Evolutionary conservation across 1,139 yeast species (phyloP).

Genomic region (Yamadazyma membranifaciens): DNA sequence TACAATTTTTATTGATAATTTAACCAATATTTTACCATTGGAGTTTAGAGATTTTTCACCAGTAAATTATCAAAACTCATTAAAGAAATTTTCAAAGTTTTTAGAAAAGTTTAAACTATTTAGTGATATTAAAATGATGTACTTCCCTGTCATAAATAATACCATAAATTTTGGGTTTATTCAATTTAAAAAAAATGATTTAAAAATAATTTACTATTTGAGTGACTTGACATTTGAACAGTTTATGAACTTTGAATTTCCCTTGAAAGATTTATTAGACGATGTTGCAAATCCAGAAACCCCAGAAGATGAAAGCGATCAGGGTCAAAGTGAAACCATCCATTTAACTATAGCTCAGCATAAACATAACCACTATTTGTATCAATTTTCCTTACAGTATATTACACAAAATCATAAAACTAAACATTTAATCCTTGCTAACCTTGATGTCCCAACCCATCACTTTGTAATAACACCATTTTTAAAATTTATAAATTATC

Average conservation of each 20-base stretch:
- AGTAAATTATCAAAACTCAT: slow-evolving; percentile 8
- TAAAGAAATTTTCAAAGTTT: slow-evolving; percentile 22
- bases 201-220: slow-evolving; percentile 32
- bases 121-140: slow-evolving; percentile 42
- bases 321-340: slow-evolving; percentile 9
- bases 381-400: slow-evolving; percentile 16
- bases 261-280: slow-evolving; percentile 7
- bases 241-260: slow-evolving; percentile 20
- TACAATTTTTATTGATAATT: slow-evolving; percentile 45
- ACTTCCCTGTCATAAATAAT: slow-evolving; percentile 33
- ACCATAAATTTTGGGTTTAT: slow-evolving; percentile 32
- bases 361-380: slow-evolving; percentile 37
- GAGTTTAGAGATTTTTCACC: slow-evolving; percentile 5
- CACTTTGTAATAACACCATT: slow-evolving; percentile 9
- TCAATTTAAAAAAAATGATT: slow-evolving; percentile 22
- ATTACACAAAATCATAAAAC: slow-evolving; percentile 2
- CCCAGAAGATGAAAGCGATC: neutral
- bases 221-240: slow-evolving; percentile 26
- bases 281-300: slow-evolving; percentile 1
- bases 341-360: slow-evolving; percentile 38
- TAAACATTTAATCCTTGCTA: slow-evolving; percentile 4
- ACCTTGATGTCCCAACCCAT: slow-evolving; percentile 9
- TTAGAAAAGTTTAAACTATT: slow-evolving; percentile 33
- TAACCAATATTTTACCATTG: slow-evolving; percentile 30
- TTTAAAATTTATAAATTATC: slow-evolving; percentile 33